A percentile compares a stretch with the other conserved stretches of the same genome.
These are phyloP conservation scores for Lentinus tigrinus DNA, from an alignment of 768 basidiomycete species.

Conservation along the genomic window DNA sequence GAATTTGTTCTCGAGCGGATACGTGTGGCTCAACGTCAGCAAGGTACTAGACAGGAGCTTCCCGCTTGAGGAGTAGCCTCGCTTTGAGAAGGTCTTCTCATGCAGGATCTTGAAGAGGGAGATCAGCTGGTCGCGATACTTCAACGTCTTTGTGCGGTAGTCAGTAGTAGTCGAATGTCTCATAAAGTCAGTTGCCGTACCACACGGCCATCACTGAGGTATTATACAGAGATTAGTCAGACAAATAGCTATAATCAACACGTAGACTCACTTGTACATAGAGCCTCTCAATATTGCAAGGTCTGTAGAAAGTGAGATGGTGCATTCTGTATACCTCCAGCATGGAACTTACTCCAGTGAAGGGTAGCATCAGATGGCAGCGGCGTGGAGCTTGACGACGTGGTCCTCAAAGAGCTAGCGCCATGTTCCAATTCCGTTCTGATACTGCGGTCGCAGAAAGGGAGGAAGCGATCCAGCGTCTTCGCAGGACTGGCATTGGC, in stretches of 20 bases:
- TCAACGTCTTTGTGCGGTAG: slow-evolving; percentile 48
- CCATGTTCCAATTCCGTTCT: slow-evolving; percentile 79
- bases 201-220: slow-evolving; percentile 49
- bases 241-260: neutral
- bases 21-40: slow-evolving; percentile 75
- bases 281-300: slow-evolving; percentile 75
- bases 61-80: slow-evolving; percentile 80
- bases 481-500: slow-evolving; percentile 78
- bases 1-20: slow-evolving; percentile 78
- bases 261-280: slow-evolving; percentile 65
- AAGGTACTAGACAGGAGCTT: slow-evolving; percentile 72
- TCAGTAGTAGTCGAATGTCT: slow-evolving; percentile 1
- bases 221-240: neutral
- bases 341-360: slow-evolving; percentile 71
- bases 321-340: neutral
- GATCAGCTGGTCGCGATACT: slow-evolving; percentile 61
- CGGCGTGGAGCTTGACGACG: slow-evolving; percentile 59
- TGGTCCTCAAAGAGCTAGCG: slow-evolving; percentile 72
- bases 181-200: slow-evolving; percentile 38
- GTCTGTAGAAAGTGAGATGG: slow-evolving; percentile 39
- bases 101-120: slow-evolving; percentile 62
- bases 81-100: slow-evolving; percentile 73
- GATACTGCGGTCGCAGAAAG: slow-evolving; percentile 71
- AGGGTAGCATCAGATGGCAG: slow-evolving; percentile 81
- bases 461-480: slow-evolving; percentile 76